Conservation (phyloP, 208 protist genomes). For the Kentomonas sorsogonicus region DNA sequence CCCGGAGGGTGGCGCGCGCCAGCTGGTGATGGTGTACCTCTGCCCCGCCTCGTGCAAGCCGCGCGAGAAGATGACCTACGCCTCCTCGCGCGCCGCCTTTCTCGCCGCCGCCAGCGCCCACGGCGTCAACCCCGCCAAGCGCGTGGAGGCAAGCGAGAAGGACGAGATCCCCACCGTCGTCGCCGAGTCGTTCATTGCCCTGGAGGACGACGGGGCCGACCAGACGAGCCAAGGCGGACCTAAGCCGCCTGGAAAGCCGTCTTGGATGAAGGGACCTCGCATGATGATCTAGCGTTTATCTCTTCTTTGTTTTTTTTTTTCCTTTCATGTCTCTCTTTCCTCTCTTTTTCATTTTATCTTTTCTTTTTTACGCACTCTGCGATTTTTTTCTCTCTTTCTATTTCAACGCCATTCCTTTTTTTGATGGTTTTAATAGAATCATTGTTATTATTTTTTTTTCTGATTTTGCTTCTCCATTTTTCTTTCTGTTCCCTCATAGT, state of each 20-base stretch:
- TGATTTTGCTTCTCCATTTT: conserved; percentile 4
- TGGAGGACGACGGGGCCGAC: conserved; percentile 5
- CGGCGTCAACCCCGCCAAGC: conserved; percentile 36
- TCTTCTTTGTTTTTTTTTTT: conserved; percentile 17
- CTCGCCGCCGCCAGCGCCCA: conserved; percentile 31
- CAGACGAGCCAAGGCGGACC: conserved; percentile 2
- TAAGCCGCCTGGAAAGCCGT: conserved; percentile 14
- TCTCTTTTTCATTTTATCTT: conserved; percentile 9
- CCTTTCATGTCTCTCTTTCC: conserved; percentile 4
- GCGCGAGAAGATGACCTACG: conserved; percentile 68
- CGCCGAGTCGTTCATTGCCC: conserved; percentile 30
- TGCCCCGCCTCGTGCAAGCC: conserved; percentile 57
- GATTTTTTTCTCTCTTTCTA: background rate
- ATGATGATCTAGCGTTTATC: conserved; percentile 48
- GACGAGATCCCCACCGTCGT: conserved; percentile 39
- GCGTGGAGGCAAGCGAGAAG: conserved; percentile 39
- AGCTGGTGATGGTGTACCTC: conserved; percentile 63
- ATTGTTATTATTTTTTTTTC: no score
- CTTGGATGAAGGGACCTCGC: conserved; percentile 31
- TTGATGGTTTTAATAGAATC: no score
- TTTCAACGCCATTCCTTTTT: background rate
- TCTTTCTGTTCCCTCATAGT: no score
- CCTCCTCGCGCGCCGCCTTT: conserved; percentile 64
- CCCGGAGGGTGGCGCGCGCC: conserved; percentile 12
- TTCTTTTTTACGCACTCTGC: background rate